These are phyloP conservation scores for Rhododendron molle DNA, from an alignment of 148 eudicot genomes.

Conservation along the genomic window DNA sequence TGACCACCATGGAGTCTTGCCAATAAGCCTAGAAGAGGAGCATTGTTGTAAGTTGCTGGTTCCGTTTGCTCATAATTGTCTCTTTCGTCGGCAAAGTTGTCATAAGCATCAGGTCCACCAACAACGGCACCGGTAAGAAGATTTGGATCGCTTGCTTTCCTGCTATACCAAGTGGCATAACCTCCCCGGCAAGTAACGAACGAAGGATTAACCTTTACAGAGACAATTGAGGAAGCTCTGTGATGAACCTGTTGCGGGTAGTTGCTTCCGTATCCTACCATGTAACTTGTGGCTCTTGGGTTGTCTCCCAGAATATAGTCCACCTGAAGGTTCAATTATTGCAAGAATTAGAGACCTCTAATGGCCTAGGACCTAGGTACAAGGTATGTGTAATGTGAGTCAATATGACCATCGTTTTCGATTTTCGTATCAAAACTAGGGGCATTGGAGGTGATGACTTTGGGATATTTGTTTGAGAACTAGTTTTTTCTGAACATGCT, in stretches of 20 bases:
- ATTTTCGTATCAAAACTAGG: neutral
- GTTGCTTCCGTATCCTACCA: conserved; percentile 95
- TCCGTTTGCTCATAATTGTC: conserved; percentile 97
- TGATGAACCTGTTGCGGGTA: conserved; percentile 92
- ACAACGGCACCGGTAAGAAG: conserved; percentile 83
- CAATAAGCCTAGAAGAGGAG: conserved; percentile 82
- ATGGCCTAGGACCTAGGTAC: neutral
- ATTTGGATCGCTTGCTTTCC: conserved; percentile 85
- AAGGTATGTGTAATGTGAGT: neutral
- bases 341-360: neutral
- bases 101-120: conserved; percentile 98
- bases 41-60: conserved; percentile 98
- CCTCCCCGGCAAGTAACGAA: conserved; percentile 89
- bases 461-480: neutral
- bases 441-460: neutral
- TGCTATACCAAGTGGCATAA: conserved; percentile 85
- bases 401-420: neutral
- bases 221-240: conserved; percentile 86
- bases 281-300: conserved; percentile 98
- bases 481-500: neutral
- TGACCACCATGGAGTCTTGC: conserved; percentile 75
- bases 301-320: conserved; percentile 99
- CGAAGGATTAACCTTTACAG: conserved; percentile 61
- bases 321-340: conserved; percentile 34
- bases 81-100: conserved; percentile 91